Conservation (phyloP, 2,329 filamentous ascomycete genomes). For the Cryphonectria carpinicola region DNA sequence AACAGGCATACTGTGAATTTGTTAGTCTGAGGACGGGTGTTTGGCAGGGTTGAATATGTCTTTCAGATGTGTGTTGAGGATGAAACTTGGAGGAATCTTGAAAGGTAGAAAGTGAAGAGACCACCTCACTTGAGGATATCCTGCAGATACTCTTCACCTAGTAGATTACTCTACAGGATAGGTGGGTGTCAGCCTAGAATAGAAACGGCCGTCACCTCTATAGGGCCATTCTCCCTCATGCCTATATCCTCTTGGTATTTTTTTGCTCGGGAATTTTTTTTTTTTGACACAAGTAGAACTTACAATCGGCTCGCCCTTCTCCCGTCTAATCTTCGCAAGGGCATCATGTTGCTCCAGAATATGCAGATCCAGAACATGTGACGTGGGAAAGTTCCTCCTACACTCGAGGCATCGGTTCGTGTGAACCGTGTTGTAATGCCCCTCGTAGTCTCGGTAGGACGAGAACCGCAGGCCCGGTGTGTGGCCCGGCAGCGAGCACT, state of each 20-base stretch:
- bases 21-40: constrained; percentile 14
- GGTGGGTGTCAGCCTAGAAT: not conserved
- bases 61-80: not conserved
- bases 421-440: constrained; percentile 82
- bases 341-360: constrained; percentile 92
- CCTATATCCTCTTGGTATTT: not conserved
- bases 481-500: constrained; percentile 83
- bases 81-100: not conserved
- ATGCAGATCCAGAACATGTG: constrained; percentile 79
- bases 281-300: constrained; percentile 37
- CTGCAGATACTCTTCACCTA: not conserved
- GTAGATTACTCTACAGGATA: not conserved
- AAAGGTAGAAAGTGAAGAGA: not conserved
- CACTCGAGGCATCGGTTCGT: constrained; percentile 86
- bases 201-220: not conserved
- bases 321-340: constrained; percentile 70
- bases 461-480: constrained; percentile 69
- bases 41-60: not conserved
- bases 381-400: constrained; percentile 83
- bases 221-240: not conserved
- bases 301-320: constrained; percentile 85
- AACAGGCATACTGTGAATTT: constrained; percentile 73
- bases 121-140: constrained; percentile 1
- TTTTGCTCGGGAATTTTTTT: not conserved
- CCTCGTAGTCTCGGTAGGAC: constrained; percentile 80